Conservation (phyloP, 495 filamentous ascomycete species). For the Thermochaetoides thermophila region DNA sequence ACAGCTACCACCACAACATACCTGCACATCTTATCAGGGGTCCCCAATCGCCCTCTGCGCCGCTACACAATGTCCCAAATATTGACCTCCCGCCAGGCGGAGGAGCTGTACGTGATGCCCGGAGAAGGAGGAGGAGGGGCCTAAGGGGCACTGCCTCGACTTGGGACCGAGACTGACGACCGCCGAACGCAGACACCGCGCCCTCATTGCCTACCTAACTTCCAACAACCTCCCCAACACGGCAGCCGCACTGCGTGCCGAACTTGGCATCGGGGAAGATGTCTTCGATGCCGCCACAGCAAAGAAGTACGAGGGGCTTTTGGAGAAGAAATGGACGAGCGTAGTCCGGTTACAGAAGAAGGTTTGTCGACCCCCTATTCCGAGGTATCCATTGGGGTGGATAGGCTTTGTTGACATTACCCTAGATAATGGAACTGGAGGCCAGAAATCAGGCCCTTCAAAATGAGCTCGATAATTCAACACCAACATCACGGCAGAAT, state of each 20-base stretch:
- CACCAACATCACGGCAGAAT: conserved; percentile 69
- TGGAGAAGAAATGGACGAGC: conserved; percentile 96
- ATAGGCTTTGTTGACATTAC: too few relatives aligned
- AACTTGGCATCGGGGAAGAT: conserved; percentile 48
- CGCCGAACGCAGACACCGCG: conserved; percentile 57
- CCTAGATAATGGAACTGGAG: conserved; percentile 88
- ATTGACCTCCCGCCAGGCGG: conserved; percentile 66
- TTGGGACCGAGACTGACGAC: conserved; percentile 7
- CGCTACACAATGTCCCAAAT: conserved; percentile 52
- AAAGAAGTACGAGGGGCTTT: conserved; percentile 77
- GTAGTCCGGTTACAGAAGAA: conserved; percentile 85
- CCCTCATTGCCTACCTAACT: conserved; percentile 74
- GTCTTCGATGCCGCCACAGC: conserved; percentile 59
- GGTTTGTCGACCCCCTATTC: conserved; percentile 28
- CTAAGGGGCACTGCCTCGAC: background rate
- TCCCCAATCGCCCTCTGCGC: conserved; percentile 1
- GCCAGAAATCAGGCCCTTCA: conserved; percentile 54
- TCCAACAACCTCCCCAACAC: conserved; percentile 53
- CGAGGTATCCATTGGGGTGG: too few relatives aligned
- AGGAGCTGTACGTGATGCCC: conserved; percentile 59
- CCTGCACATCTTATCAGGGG: too few relatives aligned
- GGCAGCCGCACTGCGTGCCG: conserved; percentile 50
- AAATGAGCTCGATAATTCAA: conserved; percentile 67
- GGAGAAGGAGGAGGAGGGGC: too few relatives aligned
- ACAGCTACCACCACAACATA: too few relatives aligned